Percentiles rank a stretch among this genome's conserved stretches.
Evolutionary conservation across 495 filamentous ascomycete species (phyloP).

Genomic region (Geopyxis carbonaria): DNA sequence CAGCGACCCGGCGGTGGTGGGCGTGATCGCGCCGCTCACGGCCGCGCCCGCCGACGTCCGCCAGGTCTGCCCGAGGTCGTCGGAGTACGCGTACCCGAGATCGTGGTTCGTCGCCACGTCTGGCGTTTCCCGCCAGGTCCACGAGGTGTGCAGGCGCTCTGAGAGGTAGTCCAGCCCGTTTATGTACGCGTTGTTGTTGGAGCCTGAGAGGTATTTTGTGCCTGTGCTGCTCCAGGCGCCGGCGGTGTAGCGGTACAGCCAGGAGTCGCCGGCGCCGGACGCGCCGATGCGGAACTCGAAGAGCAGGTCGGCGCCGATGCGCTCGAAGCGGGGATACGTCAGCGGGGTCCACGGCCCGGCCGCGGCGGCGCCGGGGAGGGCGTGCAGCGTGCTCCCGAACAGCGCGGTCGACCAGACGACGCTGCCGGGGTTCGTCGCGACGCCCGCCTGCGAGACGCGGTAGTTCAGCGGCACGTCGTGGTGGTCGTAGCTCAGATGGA

Average conservation of each 20-base stretch:
- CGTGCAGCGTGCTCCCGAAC: constrained; percentile 28
- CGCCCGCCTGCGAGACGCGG: constrained; percentile 26
- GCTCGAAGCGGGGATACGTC: constrained; percentile 34
- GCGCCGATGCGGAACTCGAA: constrained; percentile 34
- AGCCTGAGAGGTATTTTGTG: constrained; percentile 30
- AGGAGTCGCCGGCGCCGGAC: constrained; percentile 34
- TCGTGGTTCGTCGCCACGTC: constrained; percentile 32
- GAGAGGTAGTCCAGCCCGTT: too few relatives aligned
- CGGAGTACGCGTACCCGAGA: constrained; percentile 33
- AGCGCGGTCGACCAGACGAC: constrained; percentile 27
- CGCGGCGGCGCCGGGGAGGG: constrained; percentile 27
- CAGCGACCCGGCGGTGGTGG: constrained; percentile 25
- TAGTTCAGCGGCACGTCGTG: constrained; percentile 25
- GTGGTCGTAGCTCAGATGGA: constrained; percentile 28
- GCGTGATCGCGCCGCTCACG: constrained; percentile 26
- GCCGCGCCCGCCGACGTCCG: constrained; percentile 22
- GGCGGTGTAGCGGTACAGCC: constrained; percentile 23
- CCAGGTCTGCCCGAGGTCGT: constrained; percentile 29
- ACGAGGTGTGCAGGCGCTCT: constrained; percentile 30
- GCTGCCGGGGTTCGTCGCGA: constrained; percentile 26
- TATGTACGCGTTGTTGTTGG: constrained; percentile 33
- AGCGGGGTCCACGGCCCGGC: constrained; percentile 24
- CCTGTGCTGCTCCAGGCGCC: constrained; percentile 24
- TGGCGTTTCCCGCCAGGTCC: constrained; percentile 31
- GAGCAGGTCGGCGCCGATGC: constrained; percentile 24